These are phyloP conservation scores for Hanseniaspora pseudoguilliermondii DNA, from an alignment of 805 yeast species.

Conservation along the genomic window DNA sequence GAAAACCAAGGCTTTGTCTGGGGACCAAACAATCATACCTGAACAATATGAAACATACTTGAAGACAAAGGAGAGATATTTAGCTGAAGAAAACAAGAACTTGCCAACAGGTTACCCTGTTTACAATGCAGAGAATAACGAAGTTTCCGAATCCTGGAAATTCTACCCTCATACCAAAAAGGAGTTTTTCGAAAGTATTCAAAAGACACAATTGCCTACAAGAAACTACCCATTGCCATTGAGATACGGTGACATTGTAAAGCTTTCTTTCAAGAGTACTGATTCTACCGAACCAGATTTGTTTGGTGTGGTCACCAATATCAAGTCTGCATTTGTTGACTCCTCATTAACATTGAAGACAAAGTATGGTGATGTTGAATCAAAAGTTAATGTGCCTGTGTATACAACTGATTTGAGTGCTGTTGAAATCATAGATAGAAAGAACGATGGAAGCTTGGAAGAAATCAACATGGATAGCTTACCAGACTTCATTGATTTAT, in stretches of 20 bases:
- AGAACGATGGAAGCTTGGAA: background rate
- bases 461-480: background rate
- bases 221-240: conserved; percentile 7
- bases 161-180: background rate
- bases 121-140: background rate
- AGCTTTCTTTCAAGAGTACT: conserved; percentile 1
- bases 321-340: conserved; percentile 1
- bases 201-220: background rate
- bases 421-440: conserved; percentile 10
- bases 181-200: conserved; percentile 2
- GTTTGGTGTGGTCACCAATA: conserved; percentile 2
- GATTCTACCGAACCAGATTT: conserved; percentile 1
- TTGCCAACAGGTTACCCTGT: background rate
- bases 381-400: conserved; percentile 5
- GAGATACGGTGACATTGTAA: conserved; percentile 9
- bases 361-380: conserved; percentile 7
- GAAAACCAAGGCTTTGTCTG: conserved; percentile 4
- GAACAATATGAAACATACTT: background rate
- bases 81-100: background rate
- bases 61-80: background rate
- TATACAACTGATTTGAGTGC: background rate
- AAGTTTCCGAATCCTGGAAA: conserved; percentile 3
- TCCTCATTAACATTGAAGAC: background rate
- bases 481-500: background rate
- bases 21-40: background rate